Base-by-base conservation (phyloP, 2,329 filamentous ascomycete species). In the Phoma sp. region DNA sequence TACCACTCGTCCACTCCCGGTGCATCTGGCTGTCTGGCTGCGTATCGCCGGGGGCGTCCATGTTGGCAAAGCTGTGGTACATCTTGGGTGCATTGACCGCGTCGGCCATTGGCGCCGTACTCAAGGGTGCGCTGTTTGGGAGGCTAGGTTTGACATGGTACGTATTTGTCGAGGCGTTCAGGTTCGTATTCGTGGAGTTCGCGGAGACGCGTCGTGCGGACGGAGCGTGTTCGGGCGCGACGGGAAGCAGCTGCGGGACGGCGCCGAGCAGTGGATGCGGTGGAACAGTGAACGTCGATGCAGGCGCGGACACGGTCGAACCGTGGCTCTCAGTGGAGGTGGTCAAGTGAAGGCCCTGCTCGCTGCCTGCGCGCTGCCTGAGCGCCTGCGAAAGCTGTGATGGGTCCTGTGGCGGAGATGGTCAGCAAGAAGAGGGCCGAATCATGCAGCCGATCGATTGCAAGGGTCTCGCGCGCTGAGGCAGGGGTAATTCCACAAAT, bases 21-120 rank as follows among this genome's bases (percentile, higher is more conserved):
- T 78, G 77, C 38, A 80, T 74, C 58, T 81, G 79, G 47, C 77
- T 78, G 47, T 78, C 77, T 20, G 74, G 73, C 66, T 81, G 79
- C 1, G 79, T 81, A 56, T 81, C 79, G 42, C 78, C 78, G 2
- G 69, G 68, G 15, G 58, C 64, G 52, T 73, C 73, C 42, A 72
- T 69, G 39, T 67, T 75, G 28, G 65, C 75, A 56, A 79, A 80
- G 28, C 75, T 76, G 25, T 67, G 61, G 48, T 61, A 52, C 68
- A 72, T 72, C 25, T 61, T 75, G 32, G 38, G 52, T 15, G 50
- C 59, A 33, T 47, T 50, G 14, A 57, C 58, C 7, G 49, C 40
- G 38, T 69, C 59, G 17, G n/a, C 62, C 43, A 66, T 51, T 29
- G 61, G 53, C 17, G 43, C 63, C 15, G 62, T 65, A 15, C 47